Percentiles rank a stretch among this genome's conserved stretches.
phyloP scores from a whole-genome alignment of 2,329 filamentous ascomycete genomes.

The Fusarium sp. region DNA sequence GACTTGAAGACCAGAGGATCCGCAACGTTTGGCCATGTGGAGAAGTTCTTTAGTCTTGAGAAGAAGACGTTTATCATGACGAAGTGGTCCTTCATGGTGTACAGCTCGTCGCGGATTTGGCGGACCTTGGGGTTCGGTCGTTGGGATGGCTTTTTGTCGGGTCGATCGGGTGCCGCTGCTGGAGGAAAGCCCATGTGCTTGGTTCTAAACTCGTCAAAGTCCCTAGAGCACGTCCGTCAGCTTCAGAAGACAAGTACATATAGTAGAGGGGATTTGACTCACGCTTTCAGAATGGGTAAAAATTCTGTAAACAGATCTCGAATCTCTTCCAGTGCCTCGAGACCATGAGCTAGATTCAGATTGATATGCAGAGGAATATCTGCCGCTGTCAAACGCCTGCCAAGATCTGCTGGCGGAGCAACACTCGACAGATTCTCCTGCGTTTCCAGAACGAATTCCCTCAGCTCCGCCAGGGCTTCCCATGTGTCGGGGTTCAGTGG shows the following conservation, averaged over 20 bases:
- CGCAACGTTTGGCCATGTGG: neutral
- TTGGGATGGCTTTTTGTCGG: neutral
- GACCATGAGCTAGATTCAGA: neutral
- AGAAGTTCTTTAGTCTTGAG: neutral
- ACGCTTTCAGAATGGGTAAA: conserved; percentile 38
- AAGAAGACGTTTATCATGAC: conserved; percentile 12
- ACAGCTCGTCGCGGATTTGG: conserved; percentile 31
- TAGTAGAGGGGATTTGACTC: neutral
- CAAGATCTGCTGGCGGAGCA: neutral
- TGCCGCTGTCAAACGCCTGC: neutral
- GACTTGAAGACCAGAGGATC: conserved; percentile 2
- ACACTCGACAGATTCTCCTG: neutral
- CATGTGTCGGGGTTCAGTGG: conserved; percentile 29
- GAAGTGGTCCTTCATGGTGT: conserved; percentile 35
- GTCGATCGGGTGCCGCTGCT: neutral
- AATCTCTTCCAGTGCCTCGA: conserved; percentile 14
- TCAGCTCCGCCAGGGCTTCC: conserved; percentile 19
- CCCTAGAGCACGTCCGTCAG: neutral
- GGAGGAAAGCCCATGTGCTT: conserved; percentile 25
- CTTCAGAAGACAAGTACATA: fast-evolving
- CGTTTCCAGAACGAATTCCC: neutral
- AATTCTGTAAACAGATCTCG: conserved; percentile 8
- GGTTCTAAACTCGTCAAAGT: conserved; percentile 34
- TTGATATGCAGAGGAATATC: conserved; percentile 26
- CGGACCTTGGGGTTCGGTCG: conserved; percentile 20